These are phyloP conservation scores for Talaromyces thailandensis DNA, from an alignment of 495 filamentous ascomycete genomes.

Conservation along the genomic window DNA sequence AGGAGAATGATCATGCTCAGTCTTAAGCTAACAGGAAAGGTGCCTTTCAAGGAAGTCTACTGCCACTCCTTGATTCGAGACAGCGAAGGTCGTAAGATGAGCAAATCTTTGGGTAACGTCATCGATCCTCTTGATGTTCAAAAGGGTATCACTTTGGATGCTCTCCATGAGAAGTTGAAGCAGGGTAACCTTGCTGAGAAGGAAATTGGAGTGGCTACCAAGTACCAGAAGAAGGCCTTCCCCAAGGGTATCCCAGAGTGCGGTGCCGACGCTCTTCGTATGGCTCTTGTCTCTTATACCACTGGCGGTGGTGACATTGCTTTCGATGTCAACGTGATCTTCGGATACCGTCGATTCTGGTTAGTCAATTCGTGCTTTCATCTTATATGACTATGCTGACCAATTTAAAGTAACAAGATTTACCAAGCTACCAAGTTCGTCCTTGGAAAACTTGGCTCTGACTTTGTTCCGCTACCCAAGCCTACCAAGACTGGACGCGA, in stretches of 20 bases:
- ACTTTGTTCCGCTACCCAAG: conserved; percentile 56
- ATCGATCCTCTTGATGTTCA: conserved; percentile 78
- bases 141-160: conserved; percentile 57
- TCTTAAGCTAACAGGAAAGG: conserved; percentile 65
- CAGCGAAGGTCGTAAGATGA: conserved; percentile 75
- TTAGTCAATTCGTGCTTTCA: conserved; percentile 12
- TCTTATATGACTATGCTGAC: neutral
- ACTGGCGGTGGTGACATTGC: conserved; percentile 77
- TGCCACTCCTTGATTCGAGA: conserved; percentile 71
- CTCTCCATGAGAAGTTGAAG: conserved; percentile 60
- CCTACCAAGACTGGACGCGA: conserved; percentile 53
- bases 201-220: conserved; percentile 62
- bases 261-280: conserved; percentile 75
- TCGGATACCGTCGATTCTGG: conserved; percentile 70
- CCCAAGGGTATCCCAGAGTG: conserved; percentile 78
- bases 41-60: conserved; percentile 73
- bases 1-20: conserved; percentile 70
- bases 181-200: conserved; percentile 59
- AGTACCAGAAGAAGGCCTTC: conserved; percentile 74
- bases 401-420: conserved; percentile 62
- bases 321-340: conserved; percentile 77
- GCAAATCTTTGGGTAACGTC: conserved; percentile 76
- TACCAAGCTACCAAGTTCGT: conserved; percentile 87
- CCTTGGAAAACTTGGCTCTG: conserved; percentile 62
- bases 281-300: conserved; percentile 74